Base-by-base conservation (phyloP, 1,284 basidiomycete genomes). In the Rhodotorula sp. region DNA sequence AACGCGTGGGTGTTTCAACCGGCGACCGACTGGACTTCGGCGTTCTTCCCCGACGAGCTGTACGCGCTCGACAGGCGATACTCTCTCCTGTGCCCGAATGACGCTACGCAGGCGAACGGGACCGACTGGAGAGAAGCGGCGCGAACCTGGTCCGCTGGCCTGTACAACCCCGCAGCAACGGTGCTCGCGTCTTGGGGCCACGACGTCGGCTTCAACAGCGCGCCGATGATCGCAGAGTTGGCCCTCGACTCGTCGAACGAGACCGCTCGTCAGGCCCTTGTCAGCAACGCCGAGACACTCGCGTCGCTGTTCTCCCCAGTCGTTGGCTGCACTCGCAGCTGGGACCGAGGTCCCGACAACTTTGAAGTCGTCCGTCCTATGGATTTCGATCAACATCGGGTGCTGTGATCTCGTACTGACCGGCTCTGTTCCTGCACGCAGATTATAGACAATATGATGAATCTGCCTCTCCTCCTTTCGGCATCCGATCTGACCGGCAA, bases 201-300 rank as follows among this genome's bases (percentile, higher is more conserved):
- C 75, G 88, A 90, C 79, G 86, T 88, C 34, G 88, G 88, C 6
- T 89, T 89, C 79, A 79, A 89, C 66, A 87, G 86, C 79, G 87
- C 85, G 73, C 86, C 88, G 1, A 89, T 89, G 76, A 80, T 85
- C 57, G 83, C 86, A 68, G 86, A 87, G 71, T 77, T 87, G 34
- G 73, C 68, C 23, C 69, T 87, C 85, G 78, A 69, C 66, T 75
- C 81, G 15, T 63, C 69, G 2, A 85, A 85, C 67, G 60, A 76
- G 48, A 82, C 82, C 18, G 84, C 84, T 0, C 76, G 80, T 18
- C 70, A 73, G 5, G 81, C 80, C 0, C 79, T 68, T 5, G 3
- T 85, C 19, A 81, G 82, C 56, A 78, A 76, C n/a, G 83, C 83
- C 2, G 76, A 70, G 0, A 76, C 79, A 23, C 79, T 85, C 5